phyloP scores from a whole-genome alignment of 768 basidiomycete genomes.

The Hypsizygus marmoreus region DNA sequence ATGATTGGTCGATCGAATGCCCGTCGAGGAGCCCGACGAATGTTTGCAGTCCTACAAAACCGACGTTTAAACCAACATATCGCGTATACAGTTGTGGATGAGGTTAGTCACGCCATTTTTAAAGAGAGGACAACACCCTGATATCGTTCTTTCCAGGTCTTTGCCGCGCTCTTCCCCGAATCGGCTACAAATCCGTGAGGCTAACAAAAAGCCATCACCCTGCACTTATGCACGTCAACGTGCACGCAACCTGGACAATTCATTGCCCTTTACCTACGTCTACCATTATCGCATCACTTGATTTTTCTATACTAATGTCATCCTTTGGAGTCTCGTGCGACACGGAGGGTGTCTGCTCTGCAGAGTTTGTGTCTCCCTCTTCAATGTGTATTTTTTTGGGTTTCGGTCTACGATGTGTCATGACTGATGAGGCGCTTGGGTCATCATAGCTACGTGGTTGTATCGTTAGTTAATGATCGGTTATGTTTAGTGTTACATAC shows the following conservation, averaged over 20 bases:
- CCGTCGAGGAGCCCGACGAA: conserved; percentile 85
- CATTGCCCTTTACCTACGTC: conserved; percentile 13
- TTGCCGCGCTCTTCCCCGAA: conserved; percentile 33
- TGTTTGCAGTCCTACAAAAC: conserved; percentile 94
- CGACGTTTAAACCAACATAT: conserved; percentile 93
- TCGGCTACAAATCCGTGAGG: conserved; percentile 5
- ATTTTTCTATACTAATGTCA: conserved; percentile 3
- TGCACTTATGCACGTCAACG: too few species aligned
- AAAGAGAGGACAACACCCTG: background rate
- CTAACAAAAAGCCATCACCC: too few species aligned
- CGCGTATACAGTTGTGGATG: conserved; percentile 84
- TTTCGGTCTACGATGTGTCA: conserved; percentile 48
- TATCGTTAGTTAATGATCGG: conserved; percentile 2
- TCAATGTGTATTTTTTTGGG: conserved; percentile 32
- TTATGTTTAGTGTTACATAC: conserved; percentile 38
- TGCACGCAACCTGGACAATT: too few species aligned
- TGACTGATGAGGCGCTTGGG: conserved; percentile 56
- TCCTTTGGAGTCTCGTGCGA: conserved; percentile 6
- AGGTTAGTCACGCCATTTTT: conserved; percentile 52
- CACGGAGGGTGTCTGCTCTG: background rate
- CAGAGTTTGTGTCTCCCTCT: conserved; percentile 6
- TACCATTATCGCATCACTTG: conserved; percentile 13
- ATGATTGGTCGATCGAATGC: conserved; percentile 99
- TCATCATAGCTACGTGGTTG: conserved; percentile 57
- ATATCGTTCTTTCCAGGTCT: conserved; percentile 22